Conservation (phyloP, 176 grass and related monocot species). For the Carex cristatella region DNA sequence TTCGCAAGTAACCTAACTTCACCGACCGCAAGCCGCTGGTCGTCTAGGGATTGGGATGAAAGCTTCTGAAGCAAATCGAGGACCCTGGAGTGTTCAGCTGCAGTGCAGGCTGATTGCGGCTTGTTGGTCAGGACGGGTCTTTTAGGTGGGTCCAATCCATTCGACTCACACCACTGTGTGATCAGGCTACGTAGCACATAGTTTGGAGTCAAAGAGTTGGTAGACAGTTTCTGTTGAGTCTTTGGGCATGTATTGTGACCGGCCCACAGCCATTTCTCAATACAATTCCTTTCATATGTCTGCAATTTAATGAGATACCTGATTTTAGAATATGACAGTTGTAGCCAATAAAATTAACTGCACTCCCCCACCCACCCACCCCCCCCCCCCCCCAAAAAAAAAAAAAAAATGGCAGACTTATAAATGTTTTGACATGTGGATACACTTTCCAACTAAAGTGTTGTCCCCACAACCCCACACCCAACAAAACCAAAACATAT, state of each 20-base stretch:
- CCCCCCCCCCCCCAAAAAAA: not conserved
- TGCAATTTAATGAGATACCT: slow-evolving; percentile 25
- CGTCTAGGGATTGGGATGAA: slow-evolving; percentile 65
- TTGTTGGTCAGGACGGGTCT: slow-evolving; percentile 35
- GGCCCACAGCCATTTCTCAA: slow-evolving; percentile 76
- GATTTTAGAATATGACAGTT: not conserved
- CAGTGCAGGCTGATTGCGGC: slow-evolving; percentile 42
- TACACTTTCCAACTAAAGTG: not conserved
- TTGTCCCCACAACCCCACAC: not conserved
- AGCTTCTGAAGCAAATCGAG: slow-evolving; percentile 68
- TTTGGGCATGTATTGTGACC: slow-evolving; percentile 84
- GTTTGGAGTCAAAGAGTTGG: slow-evolving; percentile 74
- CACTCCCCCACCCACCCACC: too few relatives aligned
- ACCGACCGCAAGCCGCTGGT: slow-evolving; percentile 53
- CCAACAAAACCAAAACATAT: not conserved
- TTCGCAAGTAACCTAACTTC: slow-evolving; percentile 86
- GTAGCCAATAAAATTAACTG: not conserved
- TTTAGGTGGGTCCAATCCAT: slow-evolving; percentile 76
- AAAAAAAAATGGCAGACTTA: not conserved
- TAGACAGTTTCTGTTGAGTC: slow-evolving; percentile 69
- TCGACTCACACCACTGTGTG: slow-evolving; percentile 85
- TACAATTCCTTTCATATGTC: slow-evolving; percentile 76
- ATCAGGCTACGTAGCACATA: slow-evolving; percentile 75
- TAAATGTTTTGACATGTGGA: not conserved
- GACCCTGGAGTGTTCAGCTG: slow-evolving; percentile 60